Base-by-base conservation (phyloP, 2,329 filamentous ascomycete species). In the Cucurbitaria berberidis region DNA sequence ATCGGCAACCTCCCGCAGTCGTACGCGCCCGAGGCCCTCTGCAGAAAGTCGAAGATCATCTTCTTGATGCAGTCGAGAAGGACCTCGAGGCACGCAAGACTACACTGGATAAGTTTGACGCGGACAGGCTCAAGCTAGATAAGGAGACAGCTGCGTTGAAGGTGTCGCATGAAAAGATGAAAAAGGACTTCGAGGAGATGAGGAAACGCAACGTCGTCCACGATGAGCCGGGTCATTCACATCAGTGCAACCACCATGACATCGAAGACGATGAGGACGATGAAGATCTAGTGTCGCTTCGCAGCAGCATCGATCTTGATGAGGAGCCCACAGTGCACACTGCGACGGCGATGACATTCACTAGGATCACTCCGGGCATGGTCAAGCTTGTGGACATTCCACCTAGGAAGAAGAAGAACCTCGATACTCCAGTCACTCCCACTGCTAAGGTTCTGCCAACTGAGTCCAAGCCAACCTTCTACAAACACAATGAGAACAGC, bases 321-420 rank as follows among this genome's bases (percentile, higher is more conserved):
- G 60, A 67, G 45, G 60, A 69, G 41, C 60, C 63, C 22, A 59
- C 53, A 1, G 44, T 64, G 5, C 53, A 60, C 15, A 44, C 46
- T 18, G 66, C 60, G 13, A 51, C 54, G 16, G 11, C 46, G 13
- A 52, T 61, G 40, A 44, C 53, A 0, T 49, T 59, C 35, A 64
- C 45, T 5, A 45, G 47, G 13, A 29, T 66, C 8, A 54, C 51
- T 3, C 51, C 63, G 1, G 63, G 62, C 6, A 56, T 53, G 49
- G 60, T 65, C 35, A 68, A 63, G 50, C 40, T 64, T 18, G 53
- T 70, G 5, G 55, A 68, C 15, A 63, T 67, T 26, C 51, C 55
- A 5, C 43, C 64, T 1, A 57, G 34, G 21, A 62, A 53, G 48
- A 55, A 56, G 27, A 54, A 47, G 18, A n/a, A n/a, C n/a, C 24